Evolutionary conservation across 1,139 yeast species (phyloP), one percentile per base, ranked within the genome.

Genomic region (Petasospora rhodanensis): DNA sequence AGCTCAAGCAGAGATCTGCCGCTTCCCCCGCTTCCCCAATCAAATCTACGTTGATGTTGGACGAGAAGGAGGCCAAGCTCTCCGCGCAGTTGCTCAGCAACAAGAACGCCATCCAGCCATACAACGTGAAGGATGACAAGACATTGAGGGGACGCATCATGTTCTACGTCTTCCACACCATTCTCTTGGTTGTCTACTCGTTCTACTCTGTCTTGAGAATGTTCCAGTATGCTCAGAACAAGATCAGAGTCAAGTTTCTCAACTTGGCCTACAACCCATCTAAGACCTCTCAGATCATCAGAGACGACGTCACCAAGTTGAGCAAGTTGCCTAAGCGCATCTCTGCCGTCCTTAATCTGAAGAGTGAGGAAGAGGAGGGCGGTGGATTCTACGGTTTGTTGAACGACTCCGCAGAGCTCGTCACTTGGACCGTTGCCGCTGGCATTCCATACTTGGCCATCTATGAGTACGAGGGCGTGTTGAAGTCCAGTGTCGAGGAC

Each of bases 361-460:
- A 76, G 49, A 74, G 80, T 28, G 87, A 77, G 34, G 83, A 79
- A 41, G 91, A 80, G 46, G 93, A 83, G 52, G 87, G 84, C 40
- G 96, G 95, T 17, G 96, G 96, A 3, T 59, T 82, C 28, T 89
- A 82, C 41, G 95, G 95, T 0, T 66, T 93, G 28, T 66, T 89
- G 50, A 76, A 73, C 47, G 85, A 85, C 49, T 70, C 81, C 14
- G 73, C 91, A 35, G 95, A 87, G 52, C 52, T 89, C 28, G 70
- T 79, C 0, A 80, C 94, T 4, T 91, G 99, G 99, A 71, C 87
- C 27, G 59, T 86, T 15, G 84, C 95, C 28, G 79, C 93, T 7
- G 96, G 96, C 2, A 76, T 89, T 32, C 73, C 77, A 18, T 65
- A 67, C 35, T 66, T 91, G 41, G 70, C 84, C 7, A 65, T 93